Base-by-base conservation (phyloP, 2,329 filamentous ascomycete genomes). In the Aspergillus candidus region DNA sequence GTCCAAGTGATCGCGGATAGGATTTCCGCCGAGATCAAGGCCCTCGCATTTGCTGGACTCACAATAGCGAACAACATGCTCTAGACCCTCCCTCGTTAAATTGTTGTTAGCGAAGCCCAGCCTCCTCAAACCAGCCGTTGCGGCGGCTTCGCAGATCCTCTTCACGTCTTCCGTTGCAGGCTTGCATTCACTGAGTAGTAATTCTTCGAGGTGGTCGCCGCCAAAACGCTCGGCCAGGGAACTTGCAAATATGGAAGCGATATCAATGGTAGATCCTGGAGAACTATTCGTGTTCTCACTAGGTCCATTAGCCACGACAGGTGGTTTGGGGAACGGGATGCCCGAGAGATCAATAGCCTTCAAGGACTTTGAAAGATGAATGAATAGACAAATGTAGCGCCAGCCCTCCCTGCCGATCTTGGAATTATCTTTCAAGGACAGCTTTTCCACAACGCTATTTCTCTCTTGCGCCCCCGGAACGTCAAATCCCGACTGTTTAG, bases 321-420 rank as follows among this genome's bases (percentile, higher is more conserved):
- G 52, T 3, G 61, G 56, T 35, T 71, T 69, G 2, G 88, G 89
- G 52, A 97, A 91, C 3, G 80, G 78, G 46, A 95, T 83, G 58
- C 87, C 84, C 1, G 90, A 94, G 22, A 97, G 65, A 63, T 98
- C 93, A 17, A 97, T 78, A 5, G 79, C 84, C 63, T 89, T 90
- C 44, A 98, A 73, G 1, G 89, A 89, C 49, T 82, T 83, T 56
- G 88, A 95, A 72, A 96, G 83, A 67, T 95, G 88, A 41, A 95
- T 75, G 62, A 97, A 98, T 6, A 95, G 72, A 33, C 84, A 85
- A 45, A 97, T 82, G 61, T 97, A 82, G 57, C 84, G 89, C 93
- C 93, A 98, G 12, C 91, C 93, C 51, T 94, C 85, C 1, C 76
- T 74, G 0, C 88, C 86, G 47, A 97, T 83, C 58, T 89, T 91